These are phyloP conservation scores for Anthracocystis panici-leucophaei DNA, from an alignment of 1,284 basidiomycete species.

Conservation along the genomic window DNA sequence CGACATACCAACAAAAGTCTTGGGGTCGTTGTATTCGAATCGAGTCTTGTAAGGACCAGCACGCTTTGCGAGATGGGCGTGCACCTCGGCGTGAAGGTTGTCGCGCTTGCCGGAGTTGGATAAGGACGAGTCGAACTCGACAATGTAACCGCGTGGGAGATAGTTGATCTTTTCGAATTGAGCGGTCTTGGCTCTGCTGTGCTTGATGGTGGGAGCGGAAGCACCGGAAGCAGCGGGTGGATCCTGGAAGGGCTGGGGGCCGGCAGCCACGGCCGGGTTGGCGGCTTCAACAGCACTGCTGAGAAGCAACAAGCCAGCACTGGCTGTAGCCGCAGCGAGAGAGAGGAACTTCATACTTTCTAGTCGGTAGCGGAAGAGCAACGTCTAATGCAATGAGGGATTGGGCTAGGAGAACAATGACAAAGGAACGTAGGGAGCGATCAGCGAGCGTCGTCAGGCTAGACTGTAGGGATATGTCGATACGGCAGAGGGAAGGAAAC, in stretches of 20 bases:
- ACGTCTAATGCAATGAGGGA: slow-evolving; percentile 1
- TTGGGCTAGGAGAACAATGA: background rate
- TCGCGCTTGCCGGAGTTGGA: slow-evolving; percentile 32
- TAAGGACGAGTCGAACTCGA: slow-evolving; percentile 39
- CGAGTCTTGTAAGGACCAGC: slow-evolving; percentile 45
- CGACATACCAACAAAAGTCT: slow-evolving; percentile 51
- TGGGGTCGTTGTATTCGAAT: slow-evolving; percentile 50
- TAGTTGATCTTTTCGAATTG: slow-evolving; percentile 39
- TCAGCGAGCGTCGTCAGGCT: slow-evolving; percentile 4
- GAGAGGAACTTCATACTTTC: slow-evolving; percentile 42
- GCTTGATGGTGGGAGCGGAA: slow-evolving; percentile 28
- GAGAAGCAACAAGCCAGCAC: slow-evolving; percentile 38
- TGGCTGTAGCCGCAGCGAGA: slow-evolving; percentile 39
- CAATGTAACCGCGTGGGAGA: slow-evolving; percentile 44
- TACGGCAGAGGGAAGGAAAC: background rate
- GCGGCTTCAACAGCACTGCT: slow-evolving; percentile 24
- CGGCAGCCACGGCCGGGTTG: slow-evolving; percentile 28
- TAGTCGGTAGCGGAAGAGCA: background rate
- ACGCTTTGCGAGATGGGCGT: slow-evolving; percentile 50
- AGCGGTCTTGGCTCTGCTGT: slow-evolving; percentile 31
- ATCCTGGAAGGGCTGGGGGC: slow-evolving; percentile 29
- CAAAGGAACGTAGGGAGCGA: background rate
- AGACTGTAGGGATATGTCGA: background rate
- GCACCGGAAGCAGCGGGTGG: slow-evolving; percentile 23
- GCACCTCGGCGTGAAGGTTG: slow-evolving; percentile 44